Evolutionary conservation across 1,284 basidiomycete genomes (phyloP).

Genomic region (Xerocomus nothofagi): DNA sequence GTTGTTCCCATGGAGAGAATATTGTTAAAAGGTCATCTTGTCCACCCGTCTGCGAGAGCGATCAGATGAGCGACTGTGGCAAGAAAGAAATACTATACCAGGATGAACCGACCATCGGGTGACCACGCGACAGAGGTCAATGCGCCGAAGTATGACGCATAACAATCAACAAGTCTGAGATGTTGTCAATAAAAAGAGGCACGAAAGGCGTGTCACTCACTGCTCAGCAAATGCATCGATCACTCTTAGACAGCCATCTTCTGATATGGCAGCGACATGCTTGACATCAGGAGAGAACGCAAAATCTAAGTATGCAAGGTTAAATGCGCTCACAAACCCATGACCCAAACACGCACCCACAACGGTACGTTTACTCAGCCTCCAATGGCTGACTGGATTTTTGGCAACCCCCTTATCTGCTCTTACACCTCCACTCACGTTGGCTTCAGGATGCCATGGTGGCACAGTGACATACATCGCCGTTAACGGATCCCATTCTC

Average conservation of each 20-base stretch:
- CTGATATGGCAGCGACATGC: conserved; percentile 81
- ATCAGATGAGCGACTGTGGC: conserved; percentile 3
- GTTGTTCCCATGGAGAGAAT: conserved; percentile 87
- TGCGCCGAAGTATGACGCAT: conserved; percentile 89
- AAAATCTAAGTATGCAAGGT: conserved; percentile 58
- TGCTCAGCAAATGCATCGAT: conserved; percentile 84
- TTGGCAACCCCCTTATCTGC: conserved; percentile 67
- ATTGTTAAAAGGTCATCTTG: conserved; percentile 95
- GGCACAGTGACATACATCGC: conserved; percentile 80
- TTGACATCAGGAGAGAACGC: conserved; percentile 89
- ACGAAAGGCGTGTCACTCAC: conserved; percentile 45
- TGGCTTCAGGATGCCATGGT: conserved; percentile 73
- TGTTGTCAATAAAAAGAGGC: conserved; percentile 5
- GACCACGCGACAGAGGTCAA: conserved; percentile 92
- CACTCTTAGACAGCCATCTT: conserved; percentile 86
- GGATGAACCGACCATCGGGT: conserved; percentile 89
- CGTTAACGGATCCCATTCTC: conserved; percentile 71
- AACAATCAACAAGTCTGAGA: conserved; percentile 80
- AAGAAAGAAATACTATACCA: conserved; percentile 50
- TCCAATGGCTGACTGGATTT: conserved; percentile 88
- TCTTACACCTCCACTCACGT: conserved; percentile 36
- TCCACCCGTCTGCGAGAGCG: conserved; percentile 60
- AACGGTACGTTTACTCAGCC: conserved; percentile 66
- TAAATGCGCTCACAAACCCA: background rate
- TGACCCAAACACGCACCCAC: conserved; percentile 56